These are phyloP conservation scores for Aspergillus ruber DNA, from an alignment of 2,329 filamentous ascomycete species.

Conservation along the genomic window DNA sequence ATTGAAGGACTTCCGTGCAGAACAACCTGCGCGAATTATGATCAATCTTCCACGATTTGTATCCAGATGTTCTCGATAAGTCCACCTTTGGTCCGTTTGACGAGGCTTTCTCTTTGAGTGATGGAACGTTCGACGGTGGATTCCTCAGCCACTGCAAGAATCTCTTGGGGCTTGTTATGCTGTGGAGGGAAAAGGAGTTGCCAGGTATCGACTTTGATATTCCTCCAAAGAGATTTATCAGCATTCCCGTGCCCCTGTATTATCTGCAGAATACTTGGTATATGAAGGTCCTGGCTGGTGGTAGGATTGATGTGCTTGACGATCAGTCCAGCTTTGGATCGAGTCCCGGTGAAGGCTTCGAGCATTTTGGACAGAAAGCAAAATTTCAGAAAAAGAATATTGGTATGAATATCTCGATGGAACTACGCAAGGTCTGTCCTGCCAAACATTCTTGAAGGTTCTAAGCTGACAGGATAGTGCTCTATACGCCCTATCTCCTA, in stretches of 20 bases:
- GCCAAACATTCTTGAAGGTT: background rate
- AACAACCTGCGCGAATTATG: constrained; percentile 55
- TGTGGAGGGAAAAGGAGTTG: too few relatives aligned
- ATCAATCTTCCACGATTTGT: constrained; percentile 53
- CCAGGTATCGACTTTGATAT: too few relatives aligned
- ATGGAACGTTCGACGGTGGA: constrained; percentile 47
- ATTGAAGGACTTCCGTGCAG: constrained; percentile 47
- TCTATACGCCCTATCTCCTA: constrained; percentile 52
- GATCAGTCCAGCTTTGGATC: too few relatives aligned
- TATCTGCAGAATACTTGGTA: too few relatives aligned
- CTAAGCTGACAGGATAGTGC: constrained; percentile 20
- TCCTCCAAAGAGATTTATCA: too few relatives aligned
- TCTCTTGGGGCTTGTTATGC: constrained; percentile 53
- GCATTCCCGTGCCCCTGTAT: too few relatives aligned
- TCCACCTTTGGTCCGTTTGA: constrained; percentile 48
- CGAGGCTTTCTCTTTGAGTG: constrained; percentile 51
- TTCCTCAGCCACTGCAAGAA: constrained; percentile 50
- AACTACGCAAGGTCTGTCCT: constrained; percentile 42
- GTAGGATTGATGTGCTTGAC: too few relatives aligned
- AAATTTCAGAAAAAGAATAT: too few relatives aligned
- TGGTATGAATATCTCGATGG: constrained; percentile 15
- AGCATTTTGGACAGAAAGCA: too few relatives aligned
- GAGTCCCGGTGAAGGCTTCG: too few relatives aligned
- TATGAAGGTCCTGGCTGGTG: too few relatives aligned
- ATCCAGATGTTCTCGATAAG: constrained; percentile 51